A percentile compares a stretch with the other conserved stretches of the same genome.
Evolutionary conservation across 257 asterid genomes (phyloP).

Genomic region (Dorcoceras hygrometricum): DNA sequence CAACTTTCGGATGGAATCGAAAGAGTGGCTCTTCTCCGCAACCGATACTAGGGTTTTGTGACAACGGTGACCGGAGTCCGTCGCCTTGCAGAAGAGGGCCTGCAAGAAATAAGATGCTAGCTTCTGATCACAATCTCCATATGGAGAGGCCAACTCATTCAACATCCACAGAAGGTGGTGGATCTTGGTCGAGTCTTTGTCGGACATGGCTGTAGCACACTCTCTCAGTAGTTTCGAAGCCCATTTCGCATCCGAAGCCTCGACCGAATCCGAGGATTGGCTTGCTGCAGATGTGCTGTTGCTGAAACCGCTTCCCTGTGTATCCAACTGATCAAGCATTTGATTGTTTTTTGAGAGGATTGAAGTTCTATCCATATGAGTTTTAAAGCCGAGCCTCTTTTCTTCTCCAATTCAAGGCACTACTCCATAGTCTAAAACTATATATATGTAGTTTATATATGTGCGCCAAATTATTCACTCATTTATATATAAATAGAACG

Average conservation of each 20-base stretch:
- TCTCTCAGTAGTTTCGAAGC: conserved; percentile 64
- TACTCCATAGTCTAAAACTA: conserved; percentile 28
- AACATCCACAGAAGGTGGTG: conserved; percentile 86
- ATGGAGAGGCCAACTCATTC: conserved; percentile 89
- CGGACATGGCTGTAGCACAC: conserved; percentile 63
- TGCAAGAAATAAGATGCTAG: conserved; percentile 78
- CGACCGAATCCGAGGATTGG: conserved; percentile 42
- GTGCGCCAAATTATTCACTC: background rate
- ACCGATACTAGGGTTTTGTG: conserved; percentile 63
- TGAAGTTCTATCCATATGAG: conserved; percentile 53
- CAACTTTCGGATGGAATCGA: conserved; percentile 54
- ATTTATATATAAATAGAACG: background rate
- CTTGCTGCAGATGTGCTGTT: conserved; percentile 26
- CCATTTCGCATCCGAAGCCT: conserved; percentile 46
- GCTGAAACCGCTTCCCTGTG: conserved; percentile 29
- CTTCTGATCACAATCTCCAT: conserved; percentile 87
- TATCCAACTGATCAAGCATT: conserved; percentile 23
- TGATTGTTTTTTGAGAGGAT: conserved; percentile 31
- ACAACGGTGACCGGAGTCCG: conserved; percentile 61
- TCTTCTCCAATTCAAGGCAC: conserved; percentile 9
- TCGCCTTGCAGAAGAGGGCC: conserved; percentile 73
- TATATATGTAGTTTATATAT: conserved; percentile 19
- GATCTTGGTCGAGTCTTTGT: conserved; percentile 60
- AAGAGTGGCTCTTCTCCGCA: conserved; percentile 54
- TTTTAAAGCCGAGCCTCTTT: conserved; percentile 17